A percentile compares a stretch with the other conserved stretches of the same genome.
phyloP scores from a whole-genome alignment of 805 yeast genomes.

The Saturnispora silvae region DNA sequence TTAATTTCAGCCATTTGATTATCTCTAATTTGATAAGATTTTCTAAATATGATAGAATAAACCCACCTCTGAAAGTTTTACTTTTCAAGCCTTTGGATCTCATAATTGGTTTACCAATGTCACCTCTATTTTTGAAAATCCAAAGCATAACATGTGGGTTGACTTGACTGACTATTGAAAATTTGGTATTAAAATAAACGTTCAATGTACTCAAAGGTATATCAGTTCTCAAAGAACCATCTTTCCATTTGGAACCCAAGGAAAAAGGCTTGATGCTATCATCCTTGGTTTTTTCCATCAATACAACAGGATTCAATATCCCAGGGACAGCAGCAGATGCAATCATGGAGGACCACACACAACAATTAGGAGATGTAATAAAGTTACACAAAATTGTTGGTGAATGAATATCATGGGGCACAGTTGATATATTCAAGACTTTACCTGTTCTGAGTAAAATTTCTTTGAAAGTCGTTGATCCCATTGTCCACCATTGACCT shows the following conservation, averaged over 20 bases:
- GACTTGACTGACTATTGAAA: conserved; percentile 69
- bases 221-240: conserved; percentile 71
- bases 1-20: conserved; percentile 63
- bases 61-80: conserved; percentile 63
- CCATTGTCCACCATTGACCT: conserved; percentile 58
- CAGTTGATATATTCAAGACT: conserved; percentile 61
- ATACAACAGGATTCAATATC: conserved; percentile 64
- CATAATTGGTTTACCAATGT: conserved; percentile 70
- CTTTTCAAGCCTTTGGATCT: conserved; percentile 32
- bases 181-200: conserved; percentile 66
- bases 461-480: conserved; percentile 63
- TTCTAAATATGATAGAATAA: conserved; percentile 60
- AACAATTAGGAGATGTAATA: conserved; percentile 68
- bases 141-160: conserved; percentile 73
- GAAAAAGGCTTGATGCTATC: conserved; percentile 50
- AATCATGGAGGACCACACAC: conserved; percentile 67
- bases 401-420: conserved; percentile 73
- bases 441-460: conserved; percentile 61
- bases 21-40: conserved; percentile 63
- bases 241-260: conserved; percentile 68
- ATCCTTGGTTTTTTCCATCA: conserved; percentile 45
- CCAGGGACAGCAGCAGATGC: conserved; percentile 84
- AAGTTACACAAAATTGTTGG: conserved; percentile 72
- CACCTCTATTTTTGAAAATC: conserved; percentile 69
- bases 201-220: conserved; percentile 66